Evolutionary conservation across 225 moss, liverwort and hornwort genomes (phyloP).

Genomic region (Polytrichum commune): DNA sequence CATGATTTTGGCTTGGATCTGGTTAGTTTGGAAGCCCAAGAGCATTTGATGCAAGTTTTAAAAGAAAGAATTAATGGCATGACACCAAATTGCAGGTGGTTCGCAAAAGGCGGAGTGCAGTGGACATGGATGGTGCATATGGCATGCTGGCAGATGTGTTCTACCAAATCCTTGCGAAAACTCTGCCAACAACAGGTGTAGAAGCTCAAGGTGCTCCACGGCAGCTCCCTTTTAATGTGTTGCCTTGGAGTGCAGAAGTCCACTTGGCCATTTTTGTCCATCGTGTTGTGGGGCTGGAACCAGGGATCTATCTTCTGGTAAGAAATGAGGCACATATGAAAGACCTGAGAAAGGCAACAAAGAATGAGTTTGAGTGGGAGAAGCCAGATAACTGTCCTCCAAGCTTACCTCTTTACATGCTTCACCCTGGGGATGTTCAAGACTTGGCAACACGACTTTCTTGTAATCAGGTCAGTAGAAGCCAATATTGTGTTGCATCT

Average conservation of each 20-base stretch:
- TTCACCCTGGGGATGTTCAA: slow-evolving; percentile 52
- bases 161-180: slow-evolving; percentile 67
- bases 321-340: slow-evolving; percentile 53
- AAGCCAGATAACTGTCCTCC: slow-evolving; percentile 39
- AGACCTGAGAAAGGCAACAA: slow-evolving; percentile 45
- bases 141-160: slow-evolving; percentile 69
- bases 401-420: slow-evolving; percentile 61
- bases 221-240: slow-evolving; percentile 68
- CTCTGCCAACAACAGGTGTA: slow-evolving; percentile 44
- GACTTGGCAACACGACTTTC: slow-evolving; percentile 59
- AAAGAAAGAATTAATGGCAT: not conserved
- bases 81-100: slow-evolving; percentile 38
- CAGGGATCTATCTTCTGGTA: slow-evolving; percentile 67
- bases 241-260: slow-evolving; percentile 69
- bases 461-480: slow-evolving; percentile 59
- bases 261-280: slow-evolving; percentile 81
- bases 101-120: slow-evolving; percentile 74
- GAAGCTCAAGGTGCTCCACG: slow-evolving; percentile 54
- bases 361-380: slow-evolving; percentile 64
- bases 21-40: no score
- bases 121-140: slow-evolving; percentile 67
- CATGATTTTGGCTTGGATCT: no score
- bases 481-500: no score
- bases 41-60: no score
- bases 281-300: slow-evolving; percentile 58